Percentiles rank a stretch among this genome's conserved stretches.
These are phyloP conservation scores for Thelonectria rubi DNA, from an alignment of 2,329 filamentous ascomycete genomes.

Conservation along the genomic window DNA sequence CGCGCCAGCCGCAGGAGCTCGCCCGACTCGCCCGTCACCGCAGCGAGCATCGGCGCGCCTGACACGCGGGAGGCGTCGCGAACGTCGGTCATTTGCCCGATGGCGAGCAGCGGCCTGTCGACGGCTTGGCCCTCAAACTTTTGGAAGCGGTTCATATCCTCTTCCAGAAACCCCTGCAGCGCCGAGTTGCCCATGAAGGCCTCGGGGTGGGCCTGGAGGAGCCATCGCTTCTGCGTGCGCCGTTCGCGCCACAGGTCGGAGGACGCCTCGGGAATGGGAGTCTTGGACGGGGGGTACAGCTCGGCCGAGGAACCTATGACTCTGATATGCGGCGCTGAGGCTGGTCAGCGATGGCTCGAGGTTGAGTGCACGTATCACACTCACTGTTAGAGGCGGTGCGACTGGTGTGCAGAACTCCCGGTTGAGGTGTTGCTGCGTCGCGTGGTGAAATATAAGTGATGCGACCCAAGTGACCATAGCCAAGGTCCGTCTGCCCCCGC, in stretches of 20 bases:
- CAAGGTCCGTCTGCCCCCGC: slow-evolving; percentile 44
- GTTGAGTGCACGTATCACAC: slow-evolving; percentile 28
- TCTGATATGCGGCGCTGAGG: slow-evolving; percentile 45
- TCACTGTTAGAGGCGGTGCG: slow-evolving; percentile 42
- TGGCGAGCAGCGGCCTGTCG: slow-evolving; percentile 56
- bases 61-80: slow-evolving; percentile 40
- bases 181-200: slow-evolving; percentile 53
- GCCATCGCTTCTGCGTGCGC: slow-evolving; percentile 57
- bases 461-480: slow-evolving; percentile 47
- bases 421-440: slow-evolving; percentile 32
- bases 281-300: slow-evolving; percentile 47
- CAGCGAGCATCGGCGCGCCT: slow-evolving; percentile 54
- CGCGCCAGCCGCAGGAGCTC: slow-evolving; percentile 65
- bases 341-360: slow-evolving; percentile 15
- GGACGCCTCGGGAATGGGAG: slow-evolving; percentile 33
- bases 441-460: slow-evolving; percentile 45
- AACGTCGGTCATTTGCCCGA: slow-evolving; percentile 62
- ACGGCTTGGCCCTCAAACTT: slow-evolving; percentile 38
- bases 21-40: slow-evolving; percentile 64
- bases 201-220: slow-evolving; percentile 61
- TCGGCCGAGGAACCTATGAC: slow-evolving; percentile 47
- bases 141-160: slow-evolving; percentile 48
- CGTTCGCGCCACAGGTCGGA: slow-evolving; percentile 44
- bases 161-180: slow-evolving; percentile 46
- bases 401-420: slow-evolving; percentile 45